Base-by-base conservation (phyloP, 345 rosid species). In the Rubroshorea leprosula region DNA sequence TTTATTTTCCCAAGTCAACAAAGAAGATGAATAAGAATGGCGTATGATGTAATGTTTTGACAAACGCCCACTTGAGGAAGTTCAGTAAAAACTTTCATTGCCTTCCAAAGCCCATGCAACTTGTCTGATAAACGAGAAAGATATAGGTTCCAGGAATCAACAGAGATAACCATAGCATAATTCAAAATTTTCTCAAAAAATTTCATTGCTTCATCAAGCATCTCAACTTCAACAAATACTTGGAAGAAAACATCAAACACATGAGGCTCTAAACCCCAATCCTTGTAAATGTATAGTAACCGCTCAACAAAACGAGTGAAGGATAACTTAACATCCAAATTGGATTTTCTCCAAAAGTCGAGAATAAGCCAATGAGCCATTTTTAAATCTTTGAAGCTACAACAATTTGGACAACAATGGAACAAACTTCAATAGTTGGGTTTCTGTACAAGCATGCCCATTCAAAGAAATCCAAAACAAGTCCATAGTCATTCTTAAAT, bases 211-310 rank as follows among this genome's bases (percentile, higher is more conserved):
- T n/a, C n/a, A n/a, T n/a, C n/a, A n/a, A n/a, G n/a, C n/a, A n/a
- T n/a, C 38, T 86, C 83, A 25, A 58, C 76, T 62, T 84, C 93
- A 62, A 80, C 86, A 6, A 92, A 84, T 24, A 86, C 93, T 74
- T 81, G 82, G 41, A 92, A 92, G 75, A 77, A 86, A 56, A 89
- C 70, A 74, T 89, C 87, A 44, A 89, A 89, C 22, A 92, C 97
- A 31, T 49, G 70, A 49, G 93, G 86, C 73, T 89, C 80, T 25
- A 94, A 84, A 57, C 99, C 84, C 99, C 97, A 92, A 35, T 85
- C 88, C 76, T 89, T 89, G 56, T 84, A 84, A 1, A 96, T 92
- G 62, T 87, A 86, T 44, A 92, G 74, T 51, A 92, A 64, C 54
- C 55, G 73, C 55, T 87, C 80, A 62, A 79, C 66, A 70, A 86